Evolutionary conservation across 345 rosid genomes (phyloP).

Genomic region (Acer saccharum): DNA sequence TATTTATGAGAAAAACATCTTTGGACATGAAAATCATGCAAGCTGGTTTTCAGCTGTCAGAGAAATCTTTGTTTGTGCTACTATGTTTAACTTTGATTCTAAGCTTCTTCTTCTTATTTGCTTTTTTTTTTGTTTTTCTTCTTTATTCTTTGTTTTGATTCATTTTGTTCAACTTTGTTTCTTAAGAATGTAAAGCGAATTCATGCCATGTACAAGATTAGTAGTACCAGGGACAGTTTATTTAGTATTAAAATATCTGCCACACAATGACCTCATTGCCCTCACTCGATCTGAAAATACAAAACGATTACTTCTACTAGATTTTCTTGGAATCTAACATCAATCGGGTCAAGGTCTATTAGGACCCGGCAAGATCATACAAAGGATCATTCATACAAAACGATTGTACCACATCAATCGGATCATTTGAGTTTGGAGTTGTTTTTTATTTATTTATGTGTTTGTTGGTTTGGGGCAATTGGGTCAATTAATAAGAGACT

Average conservation of each 20-base stretch:
- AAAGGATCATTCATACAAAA: no score
- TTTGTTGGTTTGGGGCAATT: no score
- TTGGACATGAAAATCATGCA: conserved; percentile 10
- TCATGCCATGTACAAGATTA: not conserved
- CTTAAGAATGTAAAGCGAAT: conserved; percentile 7
- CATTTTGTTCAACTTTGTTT: conserved; percentile 21
- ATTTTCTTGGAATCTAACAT: no score
- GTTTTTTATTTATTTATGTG: not conserved
- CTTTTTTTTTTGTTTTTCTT: conserved; percentile 40
- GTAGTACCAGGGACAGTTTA: no score
- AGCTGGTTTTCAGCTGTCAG: conserved; percentile 15
- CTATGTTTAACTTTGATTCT: conserved; percentile 38
- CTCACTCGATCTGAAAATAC: no score
- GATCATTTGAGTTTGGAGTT: no score
- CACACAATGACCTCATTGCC: no score
- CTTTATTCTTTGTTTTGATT: conserved; percentile 29
- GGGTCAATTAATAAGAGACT: not conserved
- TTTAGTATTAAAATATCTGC: not conserved
- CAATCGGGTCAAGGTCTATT: no score
- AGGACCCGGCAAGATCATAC: no score
- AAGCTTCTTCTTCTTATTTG: conserved; percentile 46
- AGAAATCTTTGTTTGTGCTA: conserved; percentile 15
- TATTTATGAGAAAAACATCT: not conserved
- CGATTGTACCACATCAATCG: no score
- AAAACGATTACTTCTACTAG: no score